These are phyloP conservation scores for Corchorus capsularis DNA, from an alignment of 345 rosid species.

Conservation along the genomic window DNA sequence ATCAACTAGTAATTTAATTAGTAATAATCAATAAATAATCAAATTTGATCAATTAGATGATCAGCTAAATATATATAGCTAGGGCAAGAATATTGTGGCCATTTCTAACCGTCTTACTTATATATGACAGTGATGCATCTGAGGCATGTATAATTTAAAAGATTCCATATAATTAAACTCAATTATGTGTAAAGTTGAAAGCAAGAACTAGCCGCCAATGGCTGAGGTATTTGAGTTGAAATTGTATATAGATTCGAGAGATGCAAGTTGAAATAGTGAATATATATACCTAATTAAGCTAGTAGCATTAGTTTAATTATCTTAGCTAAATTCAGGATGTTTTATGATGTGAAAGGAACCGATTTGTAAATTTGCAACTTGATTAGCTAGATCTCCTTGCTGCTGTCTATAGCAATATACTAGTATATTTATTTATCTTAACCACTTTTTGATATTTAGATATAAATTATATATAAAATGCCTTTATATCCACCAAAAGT, in stretches of 20 bases:
- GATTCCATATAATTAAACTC: background rate
- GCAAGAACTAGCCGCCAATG: background rate
- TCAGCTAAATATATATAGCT: background rate
- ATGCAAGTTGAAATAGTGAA: background rate
- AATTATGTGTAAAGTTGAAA: background rate
- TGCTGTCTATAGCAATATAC: background rate
- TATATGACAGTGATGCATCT: background rate
- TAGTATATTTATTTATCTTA: too few species aligned
- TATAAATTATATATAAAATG: too few species aligned
- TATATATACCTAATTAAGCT: background rate
- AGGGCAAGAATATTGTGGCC: background rate
- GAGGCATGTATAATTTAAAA: background rate
- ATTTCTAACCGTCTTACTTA: background rate
- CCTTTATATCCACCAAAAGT: background rate
- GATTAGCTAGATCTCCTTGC: background rate
- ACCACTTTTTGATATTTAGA: too few species aligned
- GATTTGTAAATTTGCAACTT: background rate
- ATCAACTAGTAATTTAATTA: background rate
- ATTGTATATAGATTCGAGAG: background rate
- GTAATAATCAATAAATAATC: background rate
- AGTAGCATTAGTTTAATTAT: background rate
- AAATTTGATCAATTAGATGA: background rate
- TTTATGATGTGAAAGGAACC: background rate
- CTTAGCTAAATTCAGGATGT: background rate
- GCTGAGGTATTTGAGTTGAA: conserved; percentile 9